These are phyloP conservation scores for Trichosporon coremiiforme DNA, from an alignment of 1,284 basidiomycete genomes.

Conservation along the genomic window DNA sequence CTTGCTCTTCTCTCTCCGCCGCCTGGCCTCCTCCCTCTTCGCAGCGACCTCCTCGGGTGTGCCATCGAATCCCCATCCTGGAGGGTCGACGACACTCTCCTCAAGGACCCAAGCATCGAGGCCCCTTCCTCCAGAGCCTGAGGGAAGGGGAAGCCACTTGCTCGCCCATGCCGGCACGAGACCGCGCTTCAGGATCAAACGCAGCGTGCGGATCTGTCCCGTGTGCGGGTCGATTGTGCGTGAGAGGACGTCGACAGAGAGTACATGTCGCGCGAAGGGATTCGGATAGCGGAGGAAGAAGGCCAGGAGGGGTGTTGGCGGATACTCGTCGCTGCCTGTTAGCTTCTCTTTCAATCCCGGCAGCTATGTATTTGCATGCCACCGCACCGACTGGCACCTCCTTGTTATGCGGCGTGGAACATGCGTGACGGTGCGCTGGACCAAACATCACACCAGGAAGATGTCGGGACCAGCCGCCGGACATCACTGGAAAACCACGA, in stretches of 20 bases:
- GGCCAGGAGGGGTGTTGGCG: constrained; percentile 81
- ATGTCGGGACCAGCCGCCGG: neutral
- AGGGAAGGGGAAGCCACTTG: constrained; percentile 69
- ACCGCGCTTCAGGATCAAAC: constrained; percentile 89
- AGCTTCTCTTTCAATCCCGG: no score
- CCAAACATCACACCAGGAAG: neutral
- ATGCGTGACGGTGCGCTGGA: no score
- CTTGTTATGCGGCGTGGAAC: no score
- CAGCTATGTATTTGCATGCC: no score
- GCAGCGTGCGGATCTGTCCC: constrained; percentile 80
- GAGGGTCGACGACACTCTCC: constrained; percentile 73
- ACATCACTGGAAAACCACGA: neutral
- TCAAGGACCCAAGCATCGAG: constrained; percentile 75
- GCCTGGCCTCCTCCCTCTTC: neutral
- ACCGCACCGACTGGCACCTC: no score
- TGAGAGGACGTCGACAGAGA: constrained; percentile 91
- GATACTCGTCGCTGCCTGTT: constrained; percentile 47
- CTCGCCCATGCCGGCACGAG: constrained; percentile 84
- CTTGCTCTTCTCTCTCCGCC: neutral
- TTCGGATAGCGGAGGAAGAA: constrained; percentile 97
- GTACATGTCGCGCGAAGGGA: constrained; percentile 88
- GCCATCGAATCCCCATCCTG: constrained; percentile 37
- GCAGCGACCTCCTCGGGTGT: neutral
- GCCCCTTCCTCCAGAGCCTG: constrained; percentile 62
- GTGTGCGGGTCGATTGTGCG: constrained; percentile 68